phyloP scores from a whole-genome alignment of 75 land plant genomes.

The Cupressus sempervirens region DNA sequence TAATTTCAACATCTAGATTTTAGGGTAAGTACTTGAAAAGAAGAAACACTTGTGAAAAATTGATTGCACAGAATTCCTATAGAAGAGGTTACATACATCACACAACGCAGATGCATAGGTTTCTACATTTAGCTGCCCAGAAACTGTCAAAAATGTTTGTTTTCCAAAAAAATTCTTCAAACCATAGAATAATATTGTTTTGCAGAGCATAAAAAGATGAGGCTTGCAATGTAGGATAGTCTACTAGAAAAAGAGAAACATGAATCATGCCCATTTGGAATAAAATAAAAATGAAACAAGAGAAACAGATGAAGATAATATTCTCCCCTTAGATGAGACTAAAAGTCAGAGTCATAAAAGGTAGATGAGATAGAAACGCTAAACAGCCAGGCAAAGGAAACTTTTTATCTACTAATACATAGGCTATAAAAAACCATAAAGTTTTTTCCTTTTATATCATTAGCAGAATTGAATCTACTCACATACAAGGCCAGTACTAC shows the following conservation, averaged over 20 bases:
- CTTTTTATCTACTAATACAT: no score
- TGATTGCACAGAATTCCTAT: neutral
- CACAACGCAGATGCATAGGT: constrained; percentile 87
- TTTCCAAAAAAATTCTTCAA: constrained; percentile 92
- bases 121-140: constrained; percentile 99
- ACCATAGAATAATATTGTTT: neutral
- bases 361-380: no score
- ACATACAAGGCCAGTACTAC: neutral
- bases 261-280: neutral
- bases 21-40: neutral
- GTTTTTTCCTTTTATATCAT: no score
- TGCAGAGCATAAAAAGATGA: neutral
- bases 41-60: neutral
- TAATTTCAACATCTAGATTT: neutral
- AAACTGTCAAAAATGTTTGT: constrained; percentile 95
- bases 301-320: neutral
- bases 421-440: no score
- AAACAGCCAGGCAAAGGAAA: no score
- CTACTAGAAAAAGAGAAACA: neutral
- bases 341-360: no score
- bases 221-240: neutral
- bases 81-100: constrained; percentile 50
- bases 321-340: no score
- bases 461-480: neutral
- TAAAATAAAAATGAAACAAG: neutral